A percentile compares a stretch with the other conserved stretches of the same genome.
These are phyloP conservation scores for Powellomyces hirtus DNA, from an alignment of 192 early-diverging fungal genomes.

Conservation along the genomic window DNA sequence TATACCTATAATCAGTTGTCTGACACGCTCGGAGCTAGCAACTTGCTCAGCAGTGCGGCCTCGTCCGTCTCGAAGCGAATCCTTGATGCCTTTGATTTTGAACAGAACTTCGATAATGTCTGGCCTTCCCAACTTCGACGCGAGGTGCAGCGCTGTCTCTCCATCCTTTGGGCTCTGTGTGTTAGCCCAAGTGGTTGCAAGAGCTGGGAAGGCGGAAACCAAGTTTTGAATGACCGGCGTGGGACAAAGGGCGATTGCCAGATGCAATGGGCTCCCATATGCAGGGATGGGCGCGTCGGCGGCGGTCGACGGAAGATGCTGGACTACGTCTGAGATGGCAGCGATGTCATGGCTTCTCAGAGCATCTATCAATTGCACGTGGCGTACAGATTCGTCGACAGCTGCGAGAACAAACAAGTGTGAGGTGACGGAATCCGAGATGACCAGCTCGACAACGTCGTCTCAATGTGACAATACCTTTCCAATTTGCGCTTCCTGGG, in stretches of 20 bases:
- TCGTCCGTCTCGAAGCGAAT: conserved; percentile 59
- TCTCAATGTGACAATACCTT: background rate
- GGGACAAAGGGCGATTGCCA: conserved; percentile 32
- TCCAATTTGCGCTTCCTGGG: background rate
- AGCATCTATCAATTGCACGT: conserved; percentile 34
- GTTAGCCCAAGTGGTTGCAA: conserved; percentile 33
- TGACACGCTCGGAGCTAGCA: conserved; percentile 39
- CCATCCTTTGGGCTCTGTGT: conserved; percentile 50
- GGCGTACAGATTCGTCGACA: conserved; percentile 30
- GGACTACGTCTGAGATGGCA: conserved; percentile 17
- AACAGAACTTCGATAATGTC: conserved; percentile 71
- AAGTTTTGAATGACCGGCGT: conserved; percentile 27
- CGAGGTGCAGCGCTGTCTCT: conserved; percentile 74
- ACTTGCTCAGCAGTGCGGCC: conserved; percentile 63
- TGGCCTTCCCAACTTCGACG: conserved; percentile 60
- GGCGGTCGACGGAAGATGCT: background rate
- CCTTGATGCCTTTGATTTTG: conserved; percentile 60
- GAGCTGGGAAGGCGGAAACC: conserved; percentile 8
- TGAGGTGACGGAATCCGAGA: background rate
- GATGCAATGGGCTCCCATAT: conserved; percentile 37
- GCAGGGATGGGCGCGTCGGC: background rate
- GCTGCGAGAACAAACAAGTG: background rate
- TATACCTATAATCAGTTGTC: conserved; percentile 19
- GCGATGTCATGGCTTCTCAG: conserved; percentile 24
- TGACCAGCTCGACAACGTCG: background rate